Evolutionary conservation across 768 basidiomycete genomes (phyloP).

Genomic region (Kwoniella shandongensis): DNA sequence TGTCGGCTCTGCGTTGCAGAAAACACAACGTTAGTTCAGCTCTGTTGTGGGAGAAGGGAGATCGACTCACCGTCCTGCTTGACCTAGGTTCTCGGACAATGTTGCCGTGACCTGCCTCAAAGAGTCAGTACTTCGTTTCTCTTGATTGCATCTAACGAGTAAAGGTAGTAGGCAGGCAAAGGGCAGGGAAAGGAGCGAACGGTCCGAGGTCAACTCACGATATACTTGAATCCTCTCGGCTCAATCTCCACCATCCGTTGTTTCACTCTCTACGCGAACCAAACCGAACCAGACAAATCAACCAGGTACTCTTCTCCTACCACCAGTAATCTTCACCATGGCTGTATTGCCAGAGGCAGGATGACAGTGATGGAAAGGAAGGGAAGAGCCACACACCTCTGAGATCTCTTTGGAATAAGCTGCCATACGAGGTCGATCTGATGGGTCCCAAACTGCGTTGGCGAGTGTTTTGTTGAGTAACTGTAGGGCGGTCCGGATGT

Average conservation of each 20-base stretch:
- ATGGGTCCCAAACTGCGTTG: conserved; percentile 29
- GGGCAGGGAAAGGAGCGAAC: too few species aligned
- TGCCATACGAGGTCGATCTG: conserved; percentile 33
- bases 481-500: conserved; percentile 9
- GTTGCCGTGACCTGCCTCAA: conserved; percentile 35
- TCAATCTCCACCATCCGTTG: conserved; percentile 45
- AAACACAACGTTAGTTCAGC: not conserved
- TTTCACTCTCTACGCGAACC: conserved; percentile 33
- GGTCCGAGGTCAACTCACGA: conserved; percentile 23
- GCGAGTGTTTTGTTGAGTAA: conserved; percentile 27
- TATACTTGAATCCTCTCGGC: conserved; percentile 47
- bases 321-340: too few species aligned
- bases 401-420: conserved; percentile 39
- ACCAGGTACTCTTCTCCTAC: too few species aligned
- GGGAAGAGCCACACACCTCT: conserved; percentile 43
- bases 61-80: conserved; percentile 41
- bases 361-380: too few species aligned
- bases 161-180: too few species aligned
- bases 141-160: too few species aligned
- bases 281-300: not conserved
- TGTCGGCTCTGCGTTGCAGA: conserved; percentile 33
- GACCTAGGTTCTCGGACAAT: conserved; percentile 44
- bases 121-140: not conserved
- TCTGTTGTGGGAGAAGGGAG: not conserved
- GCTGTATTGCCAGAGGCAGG: too few species aligned